Evolutionary conservation across 331 rosid genomes (phyloP).

Genomic region (Stylosanthes scabra): DNA sequence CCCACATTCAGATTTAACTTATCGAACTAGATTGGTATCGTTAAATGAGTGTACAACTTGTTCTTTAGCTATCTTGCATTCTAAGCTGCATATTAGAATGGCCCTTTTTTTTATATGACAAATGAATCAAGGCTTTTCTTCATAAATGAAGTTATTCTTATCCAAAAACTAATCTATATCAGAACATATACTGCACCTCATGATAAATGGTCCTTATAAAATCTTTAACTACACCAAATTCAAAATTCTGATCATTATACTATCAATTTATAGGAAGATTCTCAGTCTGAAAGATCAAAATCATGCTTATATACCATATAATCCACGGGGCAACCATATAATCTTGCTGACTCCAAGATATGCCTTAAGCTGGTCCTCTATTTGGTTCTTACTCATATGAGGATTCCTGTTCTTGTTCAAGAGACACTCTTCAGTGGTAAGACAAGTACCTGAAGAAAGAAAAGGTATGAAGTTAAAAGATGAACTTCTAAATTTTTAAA

Average conservation of each 20-base stretch:
- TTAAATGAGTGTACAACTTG: constrained; percentile 30
- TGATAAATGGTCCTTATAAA: constrained; percentile 24
- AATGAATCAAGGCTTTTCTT: background rate
- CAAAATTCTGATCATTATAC: constrained; percentile 16
- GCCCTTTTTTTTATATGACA: constrained; percentile 4
- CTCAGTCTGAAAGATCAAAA: constrained; percentile 9
- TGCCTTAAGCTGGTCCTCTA: constrained; percentile 78
- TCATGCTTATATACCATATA: constrained; percentile 64
- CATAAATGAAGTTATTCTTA: background rate
- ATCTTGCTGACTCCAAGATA: constrained; percentile 85
- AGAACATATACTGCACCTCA: constrained; percentile 2
- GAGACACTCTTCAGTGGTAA: constrained; percentile 97
- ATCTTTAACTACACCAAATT: constrained; percentile 12
- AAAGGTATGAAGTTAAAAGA: constrained; percentile 27
- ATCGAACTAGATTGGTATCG: constrained; percentile 7
- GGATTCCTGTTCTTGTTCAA: constrained; percentile 93
- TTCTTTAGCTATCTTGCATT: background rate
- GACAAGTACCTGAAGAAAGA: constrained; percentile 81
- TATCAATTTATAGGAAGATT: constrained; percentile 27
- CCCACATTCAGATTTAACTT: constrained; percentile 16
- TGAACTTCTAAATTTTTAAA: background rate
- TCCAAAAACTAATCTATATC: background rate
- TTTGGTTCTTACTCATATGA: constrained; percentile 67
- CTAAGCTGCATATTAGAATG: constrained; percentile 10
- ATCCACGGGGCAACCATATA: constrained; percentile 94